Conservation (phyloP, 345 rosid genomes). For the Salix dunnii region DNA sequence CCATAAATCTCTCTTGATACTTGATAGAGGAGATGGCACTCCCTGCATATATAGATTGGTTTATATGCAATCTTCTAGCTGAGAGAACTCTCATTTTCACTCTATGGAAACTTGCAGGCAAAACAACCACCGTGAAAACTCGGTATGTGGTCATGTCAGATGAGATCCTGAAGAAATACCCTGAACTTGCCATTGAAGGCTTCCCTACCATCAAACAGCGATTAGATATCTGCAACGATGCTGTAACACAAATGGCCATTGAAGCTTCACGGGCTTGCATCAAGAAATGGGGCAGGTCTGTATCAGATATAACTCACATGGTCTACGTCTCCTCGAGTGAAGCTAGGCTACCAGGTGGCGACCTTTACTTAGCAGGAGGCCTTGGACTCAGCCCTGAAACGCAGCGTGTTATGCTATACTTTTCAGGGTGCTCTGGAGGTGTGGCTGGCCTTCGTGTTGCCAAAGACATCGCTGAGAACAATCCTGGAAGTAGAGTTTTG, state of each 20-base stretch:
- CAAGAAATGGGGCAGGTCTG: slow-evolving; percentile 72
- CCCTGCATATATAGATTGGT: not conserved
- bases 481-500: slow-evolving; percentile 81
- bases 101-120: slow-evolving; percentile 45
- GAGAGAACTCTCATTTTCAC: not conserved
- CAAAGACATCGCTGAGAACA: slow-evolving; percentile 91
- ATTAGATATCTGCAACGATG: slow-evolving; percentile 69
- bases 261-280: slow-evolving; percentile 82
- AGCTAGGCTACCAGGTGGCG: slow-evolving; percentile 90
- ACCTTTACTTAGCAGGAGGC: slow-evolving; percentile 76
- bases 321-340: slow-evolving; percentile 98
- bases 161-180: slow-evolving; percentile 77
- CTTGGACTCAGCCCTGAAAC: slow-evolving; percentile 76
- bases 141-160: slow-evolving; percentile 97
- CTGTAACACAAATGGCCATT: slow-evolving; percentile 84
- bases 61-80: not conserved
- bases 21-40: not conserved
- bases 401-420: slow-evolving; percentile 80
- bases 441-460: slow-evolving; percentile 92
- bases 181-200: slow-evolving; percentile 81
- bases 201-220: slow-evolving; percentile 79
- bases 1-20: no score
- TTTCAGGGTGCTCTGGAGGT: slow-evolving; percentile 90
- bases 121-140: slow-evolving; percentile 91
- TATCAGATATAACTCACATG: slow-evolving; percentile 77